Conservation (phyloP, 179 eudicot species). For the Silene coronaria region DNA sequence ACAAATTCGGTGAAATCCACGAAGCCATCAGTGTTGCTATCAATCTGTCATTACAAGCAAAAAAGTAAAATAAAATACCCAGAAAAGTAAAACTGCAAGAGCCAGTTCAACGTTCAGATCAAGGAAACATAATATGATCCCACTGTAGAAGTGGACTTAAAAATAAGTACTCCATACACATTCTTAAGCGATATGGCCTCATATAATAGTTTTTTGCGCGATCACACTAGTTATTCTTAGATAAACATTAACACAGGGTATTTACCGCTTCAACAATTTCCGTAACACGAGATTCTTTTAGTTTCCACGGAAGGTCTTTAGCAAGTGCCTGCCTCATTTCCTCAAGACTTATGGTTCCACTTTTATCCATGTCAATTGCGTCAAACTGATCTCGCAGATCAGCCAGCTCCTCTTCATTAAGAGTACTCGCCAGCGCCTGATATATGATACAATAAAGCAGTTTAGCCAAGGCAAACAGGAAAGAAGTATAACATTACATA, state of each 20-base stretch:
- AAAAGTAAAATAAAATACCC: too few species aligned
- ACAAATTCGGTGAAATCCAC: conserved; percentile 94
- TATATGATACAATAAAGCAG: neutral
- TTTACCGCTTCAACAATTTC: conserved; percentile 94
- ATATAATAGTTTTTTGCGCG: too few species aligned
- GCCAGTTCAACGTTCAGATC: too few species aligned
- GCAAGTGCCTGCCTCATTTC: conserved; percentile 99
- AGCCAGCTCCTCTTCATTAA: conserved; percentile 74
- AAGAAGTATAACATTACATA: neutral
- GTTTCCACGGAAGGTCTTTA: conserved; percentile 94
- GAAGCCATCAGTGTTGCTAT: conserved; percentile 87
- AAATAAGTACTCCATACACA: too few species aligned
- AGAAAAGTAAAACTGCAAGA: neutral
- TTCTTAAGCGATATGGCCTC: neutral
- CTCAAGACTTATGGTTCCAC: conserved; percentile 85
- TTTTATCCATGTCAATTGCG: conserved; percentile 90
- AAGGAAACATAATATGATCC: neutral
- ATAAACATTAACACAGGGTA: neutral
- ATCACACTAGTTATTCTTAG: too few species aligned
- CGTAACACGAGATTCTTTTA: conserved; percentile 75
- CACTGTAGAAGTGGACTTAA: too few species aligned
- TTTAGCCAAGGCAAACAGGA: neutral
- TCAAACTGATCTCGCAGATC: conserved; percentile 90
- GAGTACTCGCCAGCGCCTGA: conserved; percentile 87
- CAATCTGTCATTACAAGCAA: conserved; percentile 45